phyloP scores from a whole-genome alignment of 441 rosid species.

The Monsonia emarginata region DNA sequence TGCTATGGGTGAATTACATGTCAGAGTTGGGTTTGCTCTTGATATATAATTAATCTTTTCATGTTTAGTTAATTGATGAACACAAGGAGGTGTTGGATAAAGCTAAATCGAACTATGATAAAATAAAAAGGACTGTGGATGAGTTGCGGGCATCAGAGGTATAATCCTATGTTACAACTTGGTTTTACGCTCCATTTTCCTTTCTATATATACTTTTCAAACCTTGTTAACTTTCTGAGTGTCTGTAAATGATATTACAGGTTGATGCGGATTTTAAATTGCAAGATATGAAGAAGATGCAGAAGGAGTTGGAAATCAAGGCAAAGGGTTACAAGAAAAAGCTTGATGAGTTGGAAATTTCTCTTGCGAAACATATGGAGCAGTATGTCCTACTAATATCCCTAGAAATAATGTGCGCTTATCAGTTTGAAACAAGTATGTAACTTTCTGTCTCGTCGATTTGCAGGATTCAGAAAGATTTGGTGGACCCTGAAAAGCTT shows the following conservation, averaged over 20 bases:
- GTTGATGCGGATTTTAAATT: constrained; percentile 73
- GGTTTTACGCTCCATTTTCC: constrained; percentile 6
- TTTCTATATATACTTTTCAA: background rate
- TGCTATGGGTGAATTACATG: constrained; percentile 2
- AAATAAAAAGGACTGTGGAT: constrained; percentile 62
- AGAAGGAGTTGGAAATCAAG: constrained; percentile 69
- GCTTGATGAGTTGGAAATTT: constrained; percentile 65
- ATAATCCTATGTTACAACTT: constrained; percentile 16
- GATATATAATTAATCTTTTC: constrained; percentile 13
- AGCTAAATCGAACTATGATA: constrained; percentile 59
- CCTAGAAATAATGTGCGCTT: background rate
- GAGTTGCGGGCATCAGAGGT: constrained; percentile 84
- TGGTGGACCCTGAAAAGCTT: constrained; percentile 79
- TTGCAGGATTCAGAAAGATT: constrained; percentile 82
- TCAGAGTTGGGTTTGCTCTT: background rate
- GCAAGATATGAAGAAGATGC: constrained; percentile 66
- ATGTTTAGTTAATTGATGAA: constrained; percentile 57
- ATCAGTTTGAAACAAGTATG: constrained; percentile 14
- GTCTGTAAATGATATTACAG: constrained; percentile 34
- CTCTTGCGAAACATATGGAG: constrained; percentile 61
- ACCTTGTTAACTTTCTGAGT: constrained; percentile 11
- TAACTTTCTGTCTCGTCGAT: constrained; percentile 22
- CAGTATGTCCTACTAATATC: constrained; percentile 48
- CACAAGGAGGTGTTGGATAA: constrained; percentile 56
- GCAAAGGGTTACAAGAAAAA: constrained; percentile 71